Conservation (phyloP, 1,284 basidiomycete genomes). For the Neolentinus lepideus region DNA sequence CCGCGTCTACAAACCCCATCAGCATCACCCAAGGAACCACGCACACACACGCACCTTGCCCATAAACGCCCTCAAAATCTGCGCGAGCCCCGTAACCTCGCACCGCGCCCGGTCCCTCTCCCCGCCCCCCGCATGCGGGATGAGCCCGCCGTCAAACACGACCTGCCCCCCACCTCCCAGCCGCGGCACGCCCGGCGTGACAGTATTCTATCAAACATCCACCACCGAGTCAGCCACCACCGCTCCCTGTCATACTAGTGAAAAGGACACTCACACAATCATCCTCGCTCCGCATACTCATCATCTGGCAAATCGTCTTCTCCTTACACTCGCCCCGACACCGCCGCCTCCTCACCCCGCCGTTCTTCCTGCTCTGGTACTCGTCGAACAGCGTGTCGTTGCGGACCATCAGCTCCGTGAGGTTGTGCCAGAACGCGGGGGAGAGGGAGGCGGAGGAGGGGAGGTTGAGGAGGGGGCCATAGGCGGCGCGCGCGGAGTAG, state of each 20-base stretch:
- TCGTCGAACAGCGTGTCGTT: conserved; percentile 41
- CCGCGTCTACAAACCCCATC: not conserved
- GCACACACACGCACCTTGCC: not conserved
- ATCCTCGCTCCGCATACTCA: conserved; percentile 40
- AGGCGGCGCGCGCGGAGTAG: conserved; percentile 48
- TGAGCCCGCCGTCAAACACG: not conserved
- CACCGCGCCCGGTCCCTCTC: not conserved
- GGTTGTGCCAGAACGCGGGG: conserved; percentile 53
- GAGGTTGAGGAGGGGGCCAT: conserved; percentile 33
- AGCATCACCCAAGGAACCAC: not conserved
- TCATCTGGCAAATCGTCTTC: conserved; percentile 37
- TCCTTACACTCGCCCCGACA: conserved; percentile 38
- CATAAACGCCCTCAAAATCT: not conserved
- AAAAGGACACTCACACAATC: conserved; percentile 36
- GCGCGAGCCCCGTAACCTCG: not conserved
- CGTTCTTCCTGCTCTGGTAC: conserved; percentile 34
- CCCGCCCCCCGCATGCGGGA: not conserved
- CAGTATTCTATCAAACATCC: not conserved
- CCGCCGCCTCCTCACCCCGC: conserved; percentile 26
- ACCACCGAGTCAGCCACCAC: no score
- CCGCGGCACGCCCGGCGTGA: not conserved
- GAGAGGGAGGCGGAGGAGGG: conserved; percentile 21
- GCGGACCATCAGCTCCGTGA: conserved; percentile 45
- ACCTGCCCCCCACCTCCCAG: not conserved
- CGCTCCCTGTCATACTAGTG: no score